Base-by-base conservation (phyloP, 2,329 filamentous ascomycete genomes). In the Ceratocystis cubensis region DNA sequence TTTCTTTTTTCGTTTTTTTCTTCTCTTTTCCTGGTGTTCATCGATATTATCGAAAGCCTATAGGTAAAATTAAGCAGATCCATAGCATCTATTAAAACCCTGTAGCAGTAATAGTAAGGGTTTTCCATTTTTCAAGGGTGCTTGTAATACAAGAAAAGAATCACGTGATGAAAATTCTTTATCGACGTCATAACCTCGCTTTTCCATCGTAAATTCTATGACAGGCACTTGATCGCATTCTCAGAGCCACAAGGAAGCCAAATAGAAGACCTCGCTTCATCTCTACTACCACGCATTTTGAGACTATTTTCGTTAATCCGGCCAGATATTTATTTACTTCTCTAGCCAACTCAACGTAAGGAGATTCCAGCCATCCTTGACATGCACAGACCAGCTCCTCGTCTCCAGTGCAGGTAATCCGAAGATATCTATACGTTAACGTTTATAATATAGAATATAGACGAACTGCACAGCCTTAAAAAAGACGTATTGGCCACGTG, bases 301-400 rank as follows among this genome's bases (percentile, higher is more conserved):
- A n/a, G 25, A n/a, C 4, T 7, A 28, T 17, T 33, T 2, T 8
- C 13, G 46, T 15, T 22, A 17, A 10, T 22, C 8, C 20, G 2
- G 15, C n/a, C 5, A 50, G 46, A 50, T n/a, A 20, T 22, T n/a
- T n/a, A 20, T 5, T 5, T 2, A 15, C 1, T 20, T 2, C 20
- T n/a, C 15, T 20, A 7, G 17, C 17, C 46, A 22, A 6, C 17
- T 22, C 46, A 50, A 50, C 20, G 17, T n/a, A 50, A 22, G 17
- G 15, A 50, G 0, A 22, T 15, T 37, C 7, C 33, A 13, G 33
- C 33, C 33, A 37, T 37, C 53, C 7, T 33, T 57, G 53, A 22
- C 25, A 57, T 57, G 53, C 53, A 57, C 53, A 57, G 25, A 57
- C 53, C 53, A 57, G 25, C 28, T 57, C 8, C 20, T n/a, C 28